phyloP scores from a whole-genome alignment of 1,284 basidiomycete species.

The Trichosporon asahii region DNA sequence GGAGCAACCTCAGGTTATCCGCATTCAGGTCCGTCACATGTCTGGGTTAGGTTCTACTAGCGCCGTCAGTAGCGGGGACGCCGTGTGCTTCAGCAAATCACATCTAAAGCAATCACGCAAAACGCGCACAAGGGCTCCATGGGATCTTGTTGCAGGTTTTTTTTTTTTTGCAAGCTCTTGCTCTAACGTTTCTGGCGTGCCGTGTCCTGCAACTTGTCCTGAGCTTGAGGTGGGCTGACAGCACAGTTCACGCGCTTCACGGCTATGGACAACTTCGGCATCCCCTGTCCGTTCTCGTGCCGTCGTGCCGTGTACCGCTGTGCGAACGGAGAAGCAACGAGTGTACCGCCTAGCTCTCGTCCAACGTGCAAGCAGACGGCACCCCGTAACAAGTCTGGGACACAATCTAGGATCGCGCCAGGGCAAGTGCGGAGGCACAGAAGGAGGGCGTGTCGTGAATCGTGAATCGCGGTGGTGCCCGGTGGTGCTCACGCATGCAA shows the following conservation, averaged over 20 bases:
- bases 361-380: not conserved
- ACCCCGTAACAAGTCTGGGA: not conserved
- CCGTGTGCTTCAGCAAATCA: not conserved
- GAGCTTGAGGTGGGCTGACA: too few relatives aligned
- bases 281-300: not conserved
- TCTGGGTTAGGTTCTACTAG: constrained; percentile 7
- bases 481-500: not conserved
- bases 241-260: too few relatives aligned
- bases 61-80: too few relatives aligned
- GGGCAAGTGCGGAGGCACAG: not conserved
- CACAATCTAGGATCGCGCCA: not conserved
- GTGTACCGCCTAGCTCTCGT: not conserved
- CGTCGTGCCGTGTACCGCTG: not conserved
- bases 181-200: too few relatives aligned
- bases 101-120: not conserved
- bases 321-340: not conserved
- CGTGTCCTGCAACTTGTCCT: too few relatives aligned
- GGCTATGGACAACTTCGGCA: too few relatives aligned
- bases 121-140: not conserved
- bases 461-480: not conserved
- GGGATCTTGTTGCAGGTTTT: not conserved
- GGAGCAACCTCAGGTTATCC: not conserved
- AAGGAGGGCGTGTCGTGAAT: not conserved
- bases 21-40: constrained; percentile 8
- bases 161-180: too few relatives aligned